phyloP scores from a whole-genome alignment of 306 rosid species.

The Hippophae tibetana region DNA sequence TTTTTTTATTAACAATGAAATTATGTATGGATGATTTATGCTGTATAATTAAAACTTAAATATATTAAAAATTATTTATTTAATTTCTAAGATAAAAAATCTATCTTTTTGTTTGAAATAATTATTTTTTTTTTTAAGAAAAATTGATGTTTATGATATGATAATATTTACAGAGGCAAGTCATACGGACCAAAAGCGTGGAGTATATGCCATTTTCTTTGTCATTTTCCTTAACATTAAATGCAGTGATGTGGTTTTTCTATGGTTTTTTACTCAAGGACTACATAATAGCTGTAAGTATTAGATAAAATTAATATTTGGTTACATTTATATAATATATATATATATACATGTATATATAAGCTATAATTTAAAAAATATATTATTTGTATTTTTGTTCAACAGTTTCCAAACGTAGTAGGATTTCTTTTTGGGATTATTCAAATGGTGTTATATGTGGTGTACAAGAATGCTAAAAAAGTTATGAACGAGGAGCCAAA shows the following conservation, averaged over 20 bases:
- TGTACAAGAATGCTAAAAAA: conserved; percentile 52
- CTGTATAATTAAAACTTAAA: no score
- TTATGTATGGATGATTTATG: no score
- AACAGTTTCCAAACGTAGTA: conserved; percentile 73
- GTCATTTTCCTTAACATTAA: conserved; percentile 66
- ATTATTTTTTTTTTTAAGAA: no score
- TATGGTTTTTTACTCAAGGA: conserved; percentile 78
- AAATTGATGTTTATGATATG: background rate
- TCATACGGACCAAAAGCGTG: conserved; percentile 64
- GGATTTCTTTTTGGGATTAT: conserved; percentile 74
- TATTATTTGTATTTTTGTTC: no score
- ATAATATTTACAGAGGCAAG: conserved; percentile 45
- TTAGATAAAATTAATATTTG: no score
- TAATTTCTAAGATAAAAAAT: no score
- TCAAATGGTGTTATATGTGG: conserved; percentile 64
- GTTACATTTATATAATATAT: no score
- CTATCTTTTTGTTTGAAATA: no score
- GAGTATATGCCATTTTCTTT: conserved; percentile 86
- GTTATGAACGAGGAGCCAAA: background rate
- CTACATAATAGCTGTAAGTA: conserved; percentile 73
- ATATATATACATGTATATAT: no score
- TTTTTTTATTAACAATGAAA: no score
- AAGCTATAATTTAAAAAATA: no score
- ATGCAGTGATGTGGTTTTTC: conserved; percentile 94
- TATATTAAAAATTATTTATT: no score